These are phyloP conservation scores for Blastomyces parvus DNA, from an alignment of 2,329 filamentous ascomycete species.

Conservation along the genomic window DNA sequence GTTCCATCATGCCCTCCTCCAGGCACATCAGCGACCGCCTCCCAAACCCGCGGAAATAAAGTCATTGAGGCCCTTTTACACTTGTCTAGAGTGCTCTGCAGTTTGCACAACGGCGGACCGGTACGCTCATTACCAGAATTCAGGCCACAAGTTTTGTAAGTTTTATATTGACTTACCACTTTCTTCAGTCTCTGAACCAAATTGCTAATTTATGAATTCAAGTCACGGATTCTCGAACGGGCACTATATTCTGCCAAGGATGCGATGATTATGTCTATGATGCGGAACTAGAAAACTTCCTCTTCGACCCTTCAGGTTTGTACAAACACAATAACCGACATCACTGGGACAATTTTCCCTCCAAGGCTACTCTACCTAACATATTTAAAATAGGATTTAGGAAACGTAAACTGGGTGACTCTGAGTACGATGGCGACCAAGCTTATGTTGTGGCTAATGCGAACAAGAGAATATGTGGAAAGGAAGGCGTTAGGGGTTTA, in stretches of 20 bases:
- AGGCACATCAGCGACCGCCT: constrained; percentile 24
- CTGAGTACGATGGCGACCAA: constrained; percentile 52
- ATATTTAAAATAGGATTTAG: constrained; percentile 18
- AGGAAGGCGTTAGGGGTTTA: constrained; percentile 78
- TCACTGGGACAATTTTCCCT: background rate
- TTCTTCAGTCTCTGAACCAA: background rate
- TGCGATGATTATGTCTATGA: constrained; percentile 38
- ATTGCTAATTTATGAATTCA: background rate
- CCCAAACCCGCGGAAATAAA: constrained; percentile 21
- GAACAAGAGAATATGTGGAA: constrained; percentile 68
- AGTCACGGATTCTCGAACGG: constrained; percentile 36
- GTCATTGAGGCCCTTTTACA: constrained; percentile 32
- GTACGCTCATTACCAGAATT: constrained; percentile 29
- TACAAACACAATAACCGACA: constrained; percentile 3
- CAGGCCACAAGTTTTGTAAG: constrained; percentile 36
- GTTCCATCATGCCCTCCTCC: constrained; percentile 29
- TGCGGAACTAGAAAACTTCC: constrained; percentile 30
- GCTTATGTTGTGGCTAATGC: constrained; percentile 71
- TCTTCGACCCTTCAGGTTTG: constrained; percentile 20
- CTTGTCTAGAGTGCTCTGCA: constrained; percentile 31
- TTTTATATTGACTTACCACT: background rate
- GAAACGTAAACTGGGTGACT: constrained; percentile 27
- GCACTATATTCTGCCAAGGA: constrained; percentile 31
- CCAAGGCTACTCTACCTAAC: constrained; percentile 10
- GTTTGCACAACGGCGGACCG: constrained; percentile 25